Evolutionary conservation across 345 rosid genomes (phyloP).

Genomic region (Rhizophora apiculata): DNA sequence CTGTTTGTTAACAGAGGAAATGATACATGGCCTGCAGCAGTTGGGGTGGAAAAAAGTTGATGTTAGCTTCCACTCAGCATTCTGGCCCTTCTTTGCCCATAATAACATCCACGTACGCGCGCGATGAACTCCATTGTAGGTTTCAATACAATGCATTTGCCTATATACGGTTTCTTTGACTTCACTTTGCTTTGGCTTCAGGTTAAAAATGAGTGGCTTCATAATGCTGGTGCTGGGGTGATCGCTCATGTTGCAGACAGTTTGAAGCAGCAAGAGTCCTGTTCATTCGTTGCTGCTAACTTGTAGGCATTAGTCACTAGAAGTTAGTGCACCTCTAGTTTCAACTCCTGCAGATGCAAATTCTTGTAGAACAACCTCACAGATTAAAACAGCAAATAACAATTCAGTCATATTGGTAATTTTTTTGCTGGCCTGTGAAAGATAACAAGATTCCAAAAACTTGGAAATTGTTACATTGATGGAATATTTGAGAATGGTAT

Average conservation of each 20-base stretch:
- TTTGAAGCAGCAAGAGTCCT: conserved; percentile 72
- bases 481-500: no score
- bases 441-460: no score
- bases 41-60: conserved; percentile 95
- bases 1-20: conserved; percentile 64
- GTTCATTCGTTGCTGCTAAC: conserved; percentile 51
- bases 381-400: not conserved
- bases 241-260: conserved; percentile 92
- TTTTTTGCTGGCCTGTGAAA: no score
- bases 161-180: not conserved
- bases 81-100: conserved; percentile 96
- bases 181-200: conserved; percentile 17
- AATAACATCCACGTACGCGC: conserved; percentile 77
- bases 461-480: no score
- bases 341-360: not conserved
- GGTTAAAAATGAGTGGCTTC: conserved; percentile 86
- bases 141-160: not conserved
- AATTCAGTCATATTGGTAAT: not conserved
- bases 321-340: not conserved
- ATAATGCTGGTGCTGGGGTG: conserved; percentile 88
- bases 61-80: conserved; percentile 89
- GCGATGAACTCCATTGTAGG: conserved; percentile 2
- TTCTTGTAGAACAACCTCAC: not conserved
- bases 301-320: conserved; percentile 35
- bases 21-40: conserved; percentile 82